Conservation (phyloP, 148 eudicot genomes). For the Camellia sinensis region DNA sequence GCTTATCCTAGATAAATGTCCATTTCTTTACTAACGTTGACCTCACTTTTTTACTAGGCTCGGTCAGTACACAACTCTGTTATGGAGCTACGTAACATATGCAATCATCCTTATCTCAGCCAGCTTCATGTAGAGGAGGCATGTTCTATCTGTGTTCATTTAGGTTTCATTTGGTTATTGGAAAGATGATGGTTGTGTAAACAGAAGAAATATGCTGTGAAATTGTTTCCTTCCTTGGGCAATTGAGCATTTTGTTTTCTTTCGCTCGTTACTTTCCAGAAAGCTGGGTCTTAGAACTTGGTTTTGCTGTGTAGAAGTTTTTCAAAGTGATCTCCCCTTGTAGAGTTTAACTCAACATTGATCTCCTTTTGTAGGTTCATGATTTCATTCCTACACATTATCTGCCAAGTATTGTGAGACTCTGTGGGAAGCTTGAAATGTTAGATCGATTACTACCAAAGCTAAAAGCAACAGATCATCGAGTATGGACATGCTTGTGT, state of each 20-base stretch:
- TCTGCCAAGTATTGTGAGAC: conserved; percentile 79
- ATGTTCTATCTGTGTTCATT: conserved; percentile 24
- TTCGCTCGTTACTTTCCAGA: conserved; percentile 7
- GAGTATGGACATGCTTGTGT: conserved; percentile 49
- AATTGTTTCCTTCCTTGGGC: not conserved
- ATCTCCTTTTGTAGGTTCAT: conserved; percentile 60
- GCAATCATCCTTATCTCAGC: conserved; percentile 98
- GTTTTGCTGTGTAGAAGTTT: conserved; percentile 1
- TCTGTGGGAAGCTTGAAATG: conserved; percentile 99
- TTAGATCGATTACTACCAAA: conserved; percentile 91
- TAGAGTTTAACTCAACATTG: not conserved
- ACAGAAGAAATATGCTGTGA: conserved; percentile 1
- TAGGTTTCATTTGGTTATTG: conserved; percentile 9
- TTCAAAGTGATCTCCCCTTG: not conserved
- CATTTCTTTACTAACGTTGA: not conserved
- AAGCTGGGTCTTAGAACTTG: conserved; percentile 6
- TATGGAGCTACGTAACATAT: conserved; percentile 97
- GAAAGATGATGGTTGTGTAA: not conserved
- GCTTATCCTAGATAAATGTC: not conserved
- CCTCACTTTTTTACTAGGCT: conserved; percentile 44
- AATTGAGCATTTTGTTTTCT: conserved; percentile 4
- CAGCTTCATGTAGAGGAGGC: conserved; percentile 91
- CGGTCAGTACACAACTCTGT: conserved; percentile 95
- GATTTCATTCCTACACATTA: conserved; percentile 72
- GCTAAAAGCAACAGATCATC: conserved; percentile 94